phyloP scores from a whole-genome alignment of 306 rosid species.

The Pterocarpus macrocarpus region DNA sequence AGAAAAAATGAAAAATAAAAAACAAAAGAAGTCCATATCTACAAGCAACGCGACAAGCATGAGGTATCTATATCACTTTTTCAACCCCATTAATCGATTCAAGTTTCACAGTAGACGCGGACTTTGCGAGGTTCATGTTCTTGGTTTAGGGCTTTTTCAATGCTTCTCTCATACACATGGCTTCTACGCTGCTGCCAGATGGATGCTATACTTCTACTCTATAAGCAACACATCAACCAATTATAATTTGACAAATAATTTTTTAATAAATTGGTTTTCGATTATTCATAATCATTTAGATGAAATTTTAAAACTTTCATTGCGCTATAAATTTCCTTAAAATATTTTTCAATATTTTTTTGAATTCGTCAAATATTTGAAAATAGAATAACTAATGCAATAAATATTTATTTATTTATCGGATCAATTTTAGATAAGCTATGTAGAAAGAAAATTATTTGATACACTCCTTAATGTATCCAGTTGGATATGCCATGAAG shows the following conservation, averaged over 20 bases:
- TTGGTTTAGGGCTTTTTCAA: neutral
- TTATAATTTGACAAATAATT: no score
- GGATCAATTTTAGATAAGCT: neutral
- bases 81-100: neutral
- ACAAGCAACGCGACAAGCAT: neutral
- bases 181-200: neutral
- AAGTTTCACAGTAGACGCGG: neutral
- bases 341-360: no score
- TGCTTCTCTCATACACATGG: neutral
- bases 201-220: neutral
- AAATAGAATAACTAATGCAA: neutral
- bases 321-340: no score
- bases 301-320: no score
- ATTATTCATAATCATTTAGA: neutral
- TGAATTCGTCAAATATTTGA: no score
- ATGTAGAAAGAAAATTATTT: neutral
- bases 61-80: neutral
- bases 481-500: neutral
- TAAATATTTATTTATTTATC: neutral
- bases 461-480: neutral
- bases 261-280: no score
- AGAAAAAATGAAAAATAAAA: neutral
- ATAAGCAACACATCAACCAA: no score
- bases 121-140: neutral
- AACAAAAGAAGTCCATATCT: neutral